phyloP scores from a whole-genome alignment of 495 filamentous ascomycete species.

The Friedmanniomyces simplex region DNA sequence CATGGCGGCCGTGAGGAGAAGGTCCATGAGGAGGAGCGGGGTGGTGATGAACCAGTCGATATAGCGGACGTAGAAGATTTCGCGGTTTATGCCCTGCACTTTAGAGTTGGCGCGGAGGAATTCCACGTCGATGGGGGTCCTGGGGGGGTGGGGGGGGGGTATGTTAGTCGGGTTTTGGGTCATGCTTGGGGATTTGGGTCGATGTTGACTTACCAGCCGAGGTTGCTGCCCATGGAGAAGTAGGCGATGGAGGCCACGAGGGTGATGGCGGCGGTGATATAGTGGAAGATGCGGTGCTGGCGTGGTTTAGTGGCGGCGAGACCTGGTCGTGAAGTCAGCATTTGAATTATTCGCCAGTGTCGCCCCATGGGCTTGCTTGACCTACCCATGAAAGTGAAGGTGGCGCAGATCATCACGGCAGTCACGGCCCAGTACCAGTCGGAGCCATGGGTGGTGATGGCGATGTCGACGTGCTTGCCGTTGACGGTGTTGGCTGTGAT shows the following conservation, averaged over 20 bases:
- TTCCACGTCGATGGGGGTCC: constrained; percentile 46
- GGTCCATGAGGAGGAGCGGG: constrained; percentile 45
- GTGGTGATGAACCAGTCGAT: constrained; percentile 50
- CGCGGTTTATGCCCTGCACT: constrained; percentile 39
- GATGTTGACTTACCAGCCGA: constrained; percentile 39
- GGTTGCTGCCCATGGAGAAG: constrained; percentile 57
- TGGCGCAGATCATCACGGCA: constrained; percentile 39
- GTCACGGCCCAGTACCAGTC: constrained; percentile 50
- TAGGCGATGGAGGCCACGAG: constrained; percentile 56
- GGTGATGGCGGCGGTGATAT: constrained; percentile 51
- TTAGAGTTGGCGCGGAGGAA: constrained; percentile 36
- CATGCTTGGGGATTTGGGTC: neutral
- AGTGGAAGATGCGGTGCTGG: constrained; percentile 53
- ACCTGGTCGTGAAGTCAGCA: constrained; percentile 4
- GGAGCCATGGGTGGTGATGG: constrained; percentile 52
- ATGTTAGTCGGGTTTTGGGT: too few relatives aligned
- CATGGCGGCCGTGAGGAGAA: constrained; percentile 53
- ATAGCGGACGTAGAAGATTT: constrained; percentile 65
- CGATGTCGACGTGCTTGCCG: constrained; percentile 32
- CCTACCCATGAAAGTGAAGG: constrained; percentile 30
- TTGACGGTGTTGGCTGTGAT: constrained; percentile 10
- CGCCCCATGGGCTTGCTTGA: too few relatives aligned
- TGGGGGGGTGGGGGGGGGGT: neutral
- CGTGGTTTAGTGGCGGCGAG: constrained; percentile 42
- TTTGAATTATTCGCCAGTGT: too few relatives aligned